phyloP scores from a whole-genome alignment of 1,284 basidiomycete genomes.

The Papiliotrema nemorosa region DNA sequence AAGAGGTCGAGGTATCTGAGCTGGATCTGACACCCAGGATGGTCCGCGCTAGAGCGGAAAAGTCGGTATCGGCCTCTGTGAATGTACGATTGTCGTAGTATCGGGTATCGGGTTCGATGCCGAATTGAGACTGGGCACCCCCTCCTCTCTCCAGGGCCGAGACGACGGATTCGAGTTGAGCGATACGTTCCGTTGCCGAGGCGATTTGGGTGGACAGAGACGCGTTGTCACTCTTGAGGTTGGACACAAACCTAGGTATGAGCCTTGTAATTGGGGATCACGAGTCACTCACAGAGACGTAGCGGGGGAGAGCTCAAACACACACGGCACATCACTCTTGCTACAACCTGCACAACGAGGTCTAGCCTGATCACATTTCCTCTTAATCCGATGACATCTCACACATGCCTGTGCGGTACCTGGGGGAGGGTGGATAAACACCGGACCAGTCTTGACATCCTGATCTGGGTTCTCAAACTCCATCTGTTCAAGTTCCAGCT shows the following conservation, averaged over 20 bases:
- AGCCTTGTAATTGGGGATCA: neutral
- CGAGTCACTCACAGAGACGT: constrained; percentile 31
- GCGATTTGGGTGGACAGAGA: constrained; percentile 24
- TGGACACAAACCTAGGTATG: constrained; percentile 32
- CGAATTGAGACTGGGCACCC: constrained; percentile 1
- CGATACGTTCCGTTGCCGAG: constrained; percentile 28
- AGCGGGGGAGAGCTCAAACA: constrained; percentile 41
- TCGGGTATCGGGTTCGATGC: no score
- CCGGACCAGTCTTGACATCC: constrained; percentile 32
- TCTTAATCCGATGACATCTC: constrained; percentile 42
- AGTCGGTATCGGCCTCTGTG: no score
- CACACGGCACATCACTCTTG: constrained; percentile 40
- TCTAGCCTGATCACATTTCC: constrained; percentile 40
- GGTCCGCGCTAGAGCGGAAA: constrained; percentile 10
- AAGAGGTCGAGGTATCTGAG: neutral
- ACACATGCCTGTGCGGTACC: constrained; percentile 41
- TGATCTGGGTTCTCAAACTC: constrained; percentile 33
- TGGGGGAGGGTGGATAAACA: constrained; percentile 39
- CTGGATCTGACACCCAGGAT: constrained; percentile 15
- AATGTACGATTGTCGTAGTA: no score
- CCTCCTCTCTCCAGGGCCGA: constrained; percentile 8
- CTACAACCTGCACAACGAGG: constrained; percentile 39
- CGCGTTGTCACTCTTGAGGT: constrained; percentile 28
- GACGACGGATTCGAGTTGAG: constrained; percentile 29
- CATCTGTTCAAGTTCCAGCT: neutral